Evolutionary conservation across 352 stramenopile genomes (phyloP).

Genomic region (Pythium pyrilobum): DNA sequence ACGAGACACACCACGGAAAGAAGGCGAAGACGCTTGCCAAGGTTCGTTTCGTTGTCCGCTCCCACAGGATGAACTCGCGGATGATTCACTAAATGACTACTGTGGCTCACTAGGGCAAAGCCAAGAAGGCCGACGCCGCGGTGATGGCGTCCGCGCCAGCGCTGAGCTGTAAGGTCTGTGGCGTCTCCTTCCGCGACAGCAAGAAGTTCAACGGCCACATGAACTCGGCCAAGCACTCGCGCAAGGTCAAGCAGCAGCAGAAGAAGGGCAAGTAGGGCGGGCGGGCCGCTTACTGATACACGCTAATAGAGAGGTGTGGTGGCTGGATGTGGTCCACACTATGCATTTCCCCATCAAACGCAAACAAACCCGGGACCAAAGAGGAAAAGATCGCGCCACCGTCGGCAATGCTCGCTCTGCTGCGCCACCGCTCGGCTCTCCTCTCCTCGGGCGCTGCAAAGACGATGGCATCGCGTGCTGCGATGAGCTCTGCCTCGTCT

Average conservation of each 20-base stretch:
- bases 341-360: neutral
- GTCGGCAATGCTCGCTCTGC: conserved; percentile 6
- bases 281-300: neutral
- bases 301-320: neutral
- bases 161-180: conserved; percentile 53
- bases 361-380: no score
- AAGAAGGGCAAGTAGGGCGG: conserved; percentile 24
- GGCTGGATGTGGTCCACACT: neutral
- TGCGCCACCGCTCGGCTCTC: conserved; percentile 7
- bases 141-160: conserved; percentile 3
- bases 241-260: conserved; percentile 58
- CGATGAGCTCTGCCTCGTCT: neutral
- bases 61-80: neutral
- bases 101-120: conserved; percentile 7
- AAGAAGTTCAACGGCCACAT: conserved; percentile 87
- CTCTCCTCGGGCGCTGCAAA: neutral
- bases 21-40: neutral
- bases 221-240: conserved; percentile 82
- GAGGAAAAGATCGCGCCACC: neutral
- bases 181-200: conserved; percentile 45
- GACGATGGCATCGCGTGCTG: conserved; percentile 9
- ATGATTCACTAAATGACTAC: neutral
- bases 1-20: neutral
- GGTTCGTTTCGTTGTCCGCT: conserved; percentile 1
- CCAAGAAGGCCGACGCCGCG: conserved; percentile 9